Evolutionary conservation across 202 grass and related monocot species (phyloP), one percentile per base, ranked within the genome.

Genomic region (Schoenoplectus tabernaemontani): DNA sequence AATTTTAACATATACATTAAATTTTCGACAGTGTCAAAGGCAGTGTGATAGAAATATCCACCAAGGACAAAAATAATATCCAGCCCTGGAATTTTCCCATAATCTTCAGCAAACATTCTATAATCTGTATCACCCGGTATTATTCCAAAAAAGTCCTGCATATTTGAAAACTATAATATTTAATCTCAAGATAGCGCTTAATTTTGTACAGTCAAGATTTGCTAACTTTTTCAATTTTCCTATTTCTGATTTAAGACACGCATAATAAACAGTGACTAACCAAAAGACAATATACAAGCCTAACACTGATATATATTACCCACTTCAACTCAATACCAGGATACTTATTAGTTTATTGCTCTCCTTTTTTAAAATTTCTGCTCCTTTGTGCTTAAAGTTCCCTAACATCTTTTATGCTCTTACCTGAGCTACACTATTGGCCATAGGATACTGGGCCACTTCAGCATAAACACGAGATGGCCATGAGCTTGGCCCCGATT

Each of bases 41-140:
- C 92, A 22, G 95, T 98, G 85, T 98, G 95, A 72, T 98, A 98
- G 83, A 92, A 98, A 87, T 98, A 98, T 84, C 95, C 95, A 82
- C 95, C 95, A 34, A 98, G 86, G 83, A 98, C 91, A 92, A 98
- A 98, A 77, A 98, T 98, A 76, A 94, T 94, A 94, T 98, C 95
- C 64, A 98, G 86, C 89, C 95, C 95, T 24, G 95, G 95, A 81
- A 98, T 94, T 53, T 94, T 90, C 3, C 84, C 88, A 83, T 89
- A 86, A 87, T 98, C 95, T 87, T 94, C 80, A 87, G 95, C 91
- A 86, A 98, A 92, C 78, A 98, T 94, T 86, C 95, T 98, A 82
- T 94, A 98, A 83, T 98, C 95, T 82, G 95, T 98, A 89, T 98
- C 95, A 78, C 95, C 95, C 56, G 95, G 95, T 39, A 98, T 90